These are phyloP conservation scores for Citrullus amarus DNA, from an alignment of 306 rosid genomes.

Conservation along the genomic window DNA sequence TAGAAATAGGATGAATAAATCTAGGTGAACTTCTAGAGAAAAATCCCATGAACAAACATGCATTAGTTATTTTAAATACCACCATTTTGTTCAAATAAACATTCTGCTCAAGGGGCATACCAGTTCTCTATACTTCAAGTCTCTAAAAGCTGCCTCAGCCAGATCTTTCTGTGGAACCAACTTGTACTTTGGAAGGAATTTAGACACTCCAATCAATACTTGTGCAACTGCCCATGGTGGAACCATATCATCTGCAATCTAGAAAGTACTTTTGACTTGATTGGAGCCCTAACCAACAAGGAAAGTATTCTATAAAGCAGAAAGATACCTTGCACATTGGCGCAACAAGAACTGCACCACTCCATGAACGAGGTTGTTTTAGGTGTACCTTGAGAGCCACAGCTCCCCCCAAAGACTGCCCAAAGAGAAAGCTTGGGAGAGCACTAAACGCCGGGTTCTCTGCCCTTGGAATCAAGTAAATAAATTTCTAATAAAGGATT, in stretches of 20 bases:
- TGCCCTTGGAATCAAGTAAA: constrained; percentile 26
- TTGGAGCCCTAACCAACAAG: constrained; percentile 3
- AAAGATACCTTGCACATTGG: constrained; percentile 90
- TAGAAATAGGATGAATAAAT: neutral
- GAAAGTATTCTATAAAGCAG: neutral
- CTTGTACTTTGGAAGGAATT: constrained; percentile 63
- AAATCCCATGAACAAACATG: neutral
- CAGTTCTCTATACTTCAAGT: constrained; percentile 46
- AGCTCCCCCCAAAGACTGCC: constrained; percentile 95
- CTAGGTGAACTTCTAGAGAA: neutral
- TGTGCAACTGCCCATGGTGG: constrained; percentile 51
- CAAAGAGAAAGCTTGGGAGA: constrained; percentile 74
- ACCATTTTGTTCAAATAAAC: neutral
- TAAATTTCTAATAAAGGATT: constrained; percentile 3
- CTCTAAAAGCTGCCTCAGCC: constrained; percentile 83
- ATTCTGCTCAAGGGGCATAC: constrained; percentile 19
- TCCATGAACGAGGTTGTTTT: constrained; percentile 74
- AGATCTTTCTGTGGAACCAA: constrained; percentile 74
- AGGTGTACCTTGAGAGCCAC: constrained; percentile 67
- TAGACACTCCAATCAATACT: constrained; percentile 48
- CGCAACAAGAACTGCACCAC: constrained; percentile 84
- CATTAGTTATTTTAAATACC: neutral
- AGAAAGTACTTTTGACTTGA: constrained; percentile 15
- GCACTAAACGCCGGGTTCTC: constrained; percentile 43
- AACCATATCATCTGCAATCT: constrained; percentile 89